Conservation (phyloP, 2,329 filamentous ascomycete species). For the Ophiosphaerella herpotricha region DNA sequence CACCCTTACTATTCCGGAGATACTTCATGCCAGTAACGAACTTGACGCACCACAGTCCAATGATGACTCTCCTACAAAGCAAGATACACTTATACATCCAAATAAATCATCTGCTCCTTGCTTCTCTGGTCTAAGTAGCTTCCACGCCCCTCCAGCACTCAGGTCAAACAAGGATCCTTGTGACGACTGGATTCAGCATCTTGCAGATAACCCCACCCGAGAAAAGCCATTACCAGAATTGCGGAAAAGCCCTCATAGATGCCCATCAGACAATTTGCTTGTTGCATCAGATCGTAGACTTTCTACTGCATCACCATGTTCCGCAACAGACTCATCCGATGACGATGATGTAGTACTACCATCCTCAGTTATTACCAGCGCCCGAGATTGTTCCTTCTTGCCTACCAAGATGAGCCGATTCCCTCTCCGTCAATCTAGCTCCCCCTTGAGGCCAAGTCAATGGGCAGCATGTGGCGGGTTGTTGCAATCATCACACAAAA, state of each 20-base stretch:
- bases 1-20: constrained; percentile 19
- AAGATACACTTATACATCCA: background rate
- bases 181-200: too few relatives aligned
- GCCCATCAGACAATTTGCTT: constrained; percentile 12
- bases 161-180: background rate
- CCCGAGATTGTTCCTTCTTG: background rate
- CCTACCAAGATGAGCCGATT: constrained; percentile 14
- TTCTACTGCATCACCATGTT: constrained; percentile 3
- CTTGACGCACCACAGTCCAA: constrained; percentile 3
- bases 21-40: constrained; percentile 10
- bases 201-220: background rate
- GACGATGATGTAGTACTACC: constrained; percentile 1
- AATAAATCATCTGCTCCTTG: constrained; percentile 1
- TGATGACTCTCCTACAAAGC: constrained; percentile 18
- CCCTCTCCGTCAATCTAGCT: constrained; percentile 30
- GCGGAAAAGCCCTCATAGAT: constrained; percentile 4
- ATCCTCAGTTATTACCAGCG: background rate
- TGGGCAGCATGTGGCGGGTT: constrained; percentile 32
- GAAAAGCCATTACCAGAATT: background rate
- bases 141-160: constrained; percentile 15
- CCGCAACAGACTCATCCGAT: background rate
- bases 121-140: constrained; percentile 7
- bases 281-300: background rate
- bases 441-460: constrained; percentile 41
- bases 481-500: constrained; percentile 19